Evolutionary conservation across 1,284 basidiomycete species (phyloP).

Genomic region (Cryptococcus sp.): DNA sequence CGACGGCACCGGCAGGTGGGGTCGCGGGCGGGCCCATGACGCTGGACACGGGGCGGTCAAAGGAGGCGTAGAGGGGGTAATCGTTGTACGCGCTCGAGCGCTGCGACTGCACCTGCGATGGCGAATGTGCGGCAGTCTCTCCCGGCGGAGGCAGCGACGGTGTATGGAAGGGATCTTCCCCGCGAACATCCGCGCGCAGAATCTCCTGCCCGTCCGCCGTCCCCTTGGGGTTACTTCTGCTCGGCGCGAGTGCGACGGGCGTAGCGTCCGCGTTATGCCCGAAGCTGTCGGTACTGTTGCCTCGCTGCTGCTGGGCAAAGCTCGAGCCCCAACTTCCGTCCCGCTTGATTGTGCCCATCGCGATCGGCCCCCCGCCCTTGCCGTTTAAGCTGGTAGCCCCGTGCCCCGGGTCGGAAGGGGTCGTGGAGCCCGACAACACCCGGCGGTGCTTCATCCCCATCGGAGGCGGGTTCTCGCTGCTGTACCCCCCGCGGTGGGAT

Average conservation of each 20-base stretch:
- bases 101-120: too few species aligned
- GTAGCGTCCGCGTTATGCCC: neutral
- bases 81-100: too few species aligned
- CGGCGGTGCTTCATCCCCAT: conserved; percentile 8
- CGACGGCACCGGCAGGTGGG: neutral
- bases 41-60: neutral
- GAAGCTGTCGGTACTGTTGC: neutral
- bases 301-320: neutral
- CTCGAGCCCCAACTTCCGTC: conserved; percentile 7
- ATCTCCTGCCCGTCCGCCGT: neutral
- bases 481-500: neutral
- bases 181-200: too few species aligned
- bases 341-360: conserved; percentile 1
- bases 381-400: neutral
- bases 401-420: conserved; percentile 10
- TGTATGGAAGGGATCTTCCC: neutral
- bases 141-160: neutral
- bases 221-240: too few species aligned
- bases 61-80: too few species aligned
- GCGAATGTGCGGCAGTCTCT: neutral
- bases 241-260: neutral
- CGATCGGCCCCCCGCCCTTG: neutral
- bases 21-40: too few species aligned
- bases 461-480: neutral
- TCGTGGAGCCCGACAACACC: conserved; percentile 8